Conservation (phyloP, 2,329 filamentous ascomycete species). For the Alternaria longipes region DNA sequence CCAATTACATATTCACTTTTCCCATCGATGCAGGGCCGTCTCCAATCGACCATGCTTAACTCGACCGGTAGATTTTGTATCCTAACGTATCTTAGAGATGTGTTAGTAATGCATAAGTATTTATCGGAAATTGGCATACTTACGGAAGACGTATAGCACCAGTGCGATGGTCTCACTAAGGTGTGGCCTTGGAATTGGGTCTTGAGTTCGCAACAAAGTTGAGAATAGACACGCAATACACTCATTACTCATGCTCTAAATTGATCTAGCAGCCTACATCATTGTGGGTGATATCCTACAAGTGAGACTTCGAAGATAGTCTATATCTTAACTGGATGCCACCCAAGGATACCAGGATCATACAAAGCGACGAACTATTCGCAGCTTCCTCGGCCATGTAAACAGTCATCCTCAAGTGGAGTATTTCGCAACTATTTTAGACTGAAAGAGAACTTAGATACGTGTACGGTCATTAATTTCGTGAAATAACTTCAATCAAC, state of each 20-base stretch:
- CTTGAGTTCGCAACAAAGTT: too few species aligned
- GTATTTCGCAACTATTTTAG: background rate
- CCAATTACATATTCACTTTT: background rate
- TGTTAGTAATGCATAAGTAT: background rate
- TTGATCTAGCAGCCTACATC: background rate
- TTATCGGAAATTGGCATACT: background rate
- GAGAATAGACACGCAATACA: background rate
- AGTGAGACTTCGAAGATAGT: too few species aligned
- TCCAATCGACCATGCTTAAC: background rate
- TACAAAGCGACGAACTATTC: background rate
- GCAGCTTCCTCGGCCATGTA: background rate
- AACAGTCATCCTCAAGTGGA: background rate
- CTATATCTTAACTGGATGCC: too few species aligned
- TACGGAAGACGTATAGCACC: background rate
- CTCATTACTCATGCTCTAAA: background rate
- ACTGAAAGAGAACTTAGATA: background rate
- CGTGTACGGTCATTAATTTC: background rate
- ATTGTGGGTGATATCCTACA: too few species aligned
- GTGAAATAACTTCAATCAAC: conserved; percentile 5
- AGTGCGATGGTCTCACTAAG: background rate
- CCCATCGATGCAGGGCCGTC: background rate
- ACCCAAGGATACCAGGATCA: background rate
- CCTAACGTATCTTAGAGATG: background rate
- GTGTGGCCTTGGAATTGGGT: background rate
- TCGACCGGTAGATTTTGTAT: background rate